Percentiles rank a stretch among this genome's conserved stretches.
Conservation (phyloP, 2,329 filamentous ascomycete genomes). For the Stachybotrys chlorohalonatus region DNA sequence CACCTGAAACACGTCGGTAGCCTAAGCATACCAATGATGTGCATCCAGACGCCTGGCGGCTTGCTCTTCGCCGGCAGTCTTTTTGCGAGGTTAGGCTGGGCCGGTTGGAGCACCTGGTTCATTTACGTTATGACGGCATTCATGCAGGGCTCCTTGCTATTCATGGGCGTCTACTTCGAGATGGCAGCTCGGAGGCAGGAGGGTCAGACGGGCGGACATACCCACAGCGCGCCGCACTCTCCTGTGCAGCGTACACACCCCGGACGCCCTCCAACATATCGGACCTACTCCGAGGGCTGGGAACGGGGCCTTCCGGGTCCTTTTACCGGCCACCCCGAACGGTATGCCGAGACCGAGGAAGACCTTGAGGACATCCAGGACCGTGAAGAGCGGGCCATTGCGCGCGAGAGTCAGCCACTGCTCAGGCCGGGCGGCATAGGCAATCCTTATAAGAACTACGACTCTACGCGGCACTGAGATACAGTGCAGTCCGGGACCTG, state of each 20-base stretch:
- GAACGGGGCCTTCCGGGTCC: constrained; percentile 41
- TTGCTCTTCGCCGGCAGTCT: constrained; percentile 84
- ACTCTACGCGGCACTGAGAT: constrained; percentile 16
- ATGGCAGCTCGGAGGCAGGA: constrained; percentile 31
- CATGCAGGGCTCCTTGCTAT: constrained; percentile 73
- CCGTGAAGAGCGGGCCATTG: constrained; percentile 41
- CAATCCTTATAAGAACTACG: constrained; percentile 31
- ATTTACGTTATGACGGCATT: constrained; percentile 79
- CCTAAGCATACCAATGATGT: constrained; percentile 95
- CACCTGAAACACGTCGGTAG: constrained; percentile 78
- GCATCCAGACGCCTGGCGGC: constrained; percentile 90
- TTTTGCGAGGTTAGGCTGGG: constrained; percentile 65
- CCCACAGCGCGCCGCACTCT: constrained; percentile 16
- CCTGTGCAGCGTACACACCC: constrained; percentile 17
- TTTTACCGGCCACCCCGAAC: constrained; percentile 42
- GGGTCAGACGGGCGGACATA: constrained; percentile 9
- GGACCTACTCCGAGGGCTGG: constrained; percentile 40
- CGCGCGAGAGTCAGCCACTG: constrained; percentile 40
- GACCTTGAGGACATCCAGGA: constrained; percentile 41
- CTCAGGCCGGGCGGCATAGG: constrained; percentile 41
- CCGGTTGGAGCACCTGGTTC: constrained; percentile 93
- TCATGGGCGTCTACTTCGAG: constrained; percentile 74
- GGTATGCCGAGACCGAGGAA: constrained; percentile 41
- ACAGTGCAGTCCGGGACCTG: too few species aligned
- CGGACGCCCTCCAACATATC: constrained; percentile 26